Percentiles rank a stretch among this genome's conserved stretches.
phyloP scores from a whole-genome alignment of 495 filamentous ascomycete genomes.

The Baudoinia panamericana region DNA sequence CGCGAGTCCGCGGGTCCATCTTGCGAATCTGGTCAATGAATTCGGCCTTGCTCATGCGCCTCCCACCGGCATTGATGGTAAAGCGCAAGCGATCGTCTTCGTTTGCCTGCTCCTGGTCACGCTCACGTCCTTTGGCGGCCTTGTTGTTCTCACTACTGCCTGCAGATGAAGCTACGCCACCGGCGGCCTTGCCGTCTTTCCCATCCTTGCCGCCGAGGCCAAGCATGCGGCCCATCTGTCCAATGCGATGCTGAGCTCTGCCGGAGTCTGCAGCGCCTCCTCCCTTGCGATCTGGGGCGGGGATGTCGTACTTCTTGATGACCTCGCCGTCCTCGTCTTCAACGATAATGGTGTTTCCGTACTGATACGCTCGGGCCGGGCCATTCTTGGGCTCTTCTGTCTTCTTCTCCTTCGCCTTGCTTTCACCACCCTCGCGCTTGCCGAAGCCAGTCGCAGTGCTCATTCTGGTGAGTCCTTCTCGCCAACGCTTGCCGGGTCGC shows the following conservation, averaged over 20 bases:
- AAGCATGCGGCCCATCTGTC: slow-evolving; percentile 51
- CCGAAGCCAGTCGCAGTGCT: slow-evolving; percentile 34
- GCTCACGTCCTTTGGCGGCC: slow-evolving; percentile 6
- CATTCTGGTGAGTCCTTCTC: slow-evolving; percentile 31
- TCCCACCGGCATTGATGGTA: slow-evolving; percentile 61
- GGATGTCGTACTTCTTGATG: slow-evolving; percentile 88
- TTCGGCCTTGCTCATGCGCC: slow-evolving; percentile 78
- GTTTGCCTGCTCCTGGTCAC: slow-evolving; percentile 29
- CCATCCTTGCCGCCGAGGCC: slow-evolving; percentile 26
- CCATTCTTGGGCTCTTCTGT: slow-evolving; percentile 25
- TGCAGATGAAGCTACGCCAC: slow-evolving; percentile 1
- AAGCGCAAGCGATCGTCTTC: slow-evolving; percentile 77
- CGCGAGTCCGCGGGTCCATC: slow-evolving; percentile 63
- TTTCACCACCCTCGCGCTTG: slow-evolving; percentile 16
- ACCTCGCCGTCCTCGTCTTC: slow-evolving; percentile 97
- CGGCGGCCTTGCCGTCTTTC: slow-evolving; percentile 6
- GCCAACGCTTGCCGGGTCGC: slow-evolving; percentile 14
- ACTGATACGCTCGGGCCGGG: slow-evolving; percentile 85
- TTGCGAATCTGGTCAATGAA: slow-evolving; percentile 76
- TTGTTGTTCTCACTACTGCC: slow-evolving; percentile 55
- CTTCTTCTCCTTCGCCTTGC: slow-evolving; percentile 11
- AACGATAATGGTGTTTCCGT: slow-evolving; percentile 93
- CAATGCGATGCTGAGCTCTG: slow-evolving; percentile 36
- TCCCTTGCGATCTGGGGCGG: slow-evolving; percentile 30
- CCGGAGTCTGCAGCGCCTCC: slow-evolving; percentile 20